phyloP scores from a whole-genome alignment of 306 rosid species.

The Dicorynia guianensis region DNA sequence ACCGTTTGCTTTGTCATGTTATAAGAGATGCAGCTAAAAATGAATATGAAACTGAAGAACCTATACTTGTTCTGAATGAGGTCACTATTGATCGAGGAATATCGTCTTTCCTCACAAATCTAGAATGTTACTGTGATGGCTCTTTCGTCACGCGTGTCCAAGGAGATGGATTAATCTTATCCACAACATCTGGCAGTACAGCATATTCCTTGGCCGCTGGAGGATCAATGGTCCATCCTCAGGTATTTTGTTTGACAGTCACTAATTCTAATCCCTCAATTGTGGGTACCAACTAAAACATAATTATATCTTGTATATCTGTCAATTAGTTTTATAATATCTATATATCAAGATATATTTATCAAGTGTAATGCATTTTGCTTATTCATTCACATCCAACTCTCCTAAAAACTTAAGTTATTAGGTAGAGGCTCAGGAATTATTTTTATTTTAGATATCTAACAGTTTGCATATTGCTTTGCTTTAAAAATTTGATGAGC shows the following conservation, averaged over 20 bases:
- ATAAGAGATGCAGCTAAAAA: conserved; percentile 81
- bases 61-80: conserved; percentile 86
- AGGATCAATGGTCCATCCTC: conserved; percentile 99
- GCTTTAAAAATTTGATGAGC: too few relatives aligned
- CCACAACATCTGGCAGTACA: conserved; percentile 97
- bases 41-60: conserved; percentile 88
- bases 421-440: too few relatives aligned
- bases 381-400: too few relatives aligned
- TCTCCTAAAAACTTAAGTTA: too few relatives aligned
- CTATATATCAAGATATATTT: background rate
- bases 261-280: conserved; percentile 14
- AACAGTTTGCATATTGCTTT: too few relatives aligned
- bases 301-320: background rate
- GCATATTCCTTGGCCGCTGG: conserved; percentile 99
- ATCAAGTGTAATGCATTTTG: too few relatives aligned
- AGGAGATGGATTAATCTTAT: conserved; percentile 94
- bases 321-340: conserved; percentile 14
- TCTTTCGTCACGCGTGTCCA: conserved; percentile 93
- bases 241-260: conserved; percentile 57
- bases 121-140: conserved; percentile 92
- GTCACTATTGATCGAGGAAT: conserved; percentile 97
- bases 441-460: too few relatives aligned
- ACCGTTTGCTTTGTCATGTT: conserved; percentile 83
- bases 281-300: background rate
- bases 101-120: conserved; percentile 90